phyloP scores from a whole-genome alignment of 1,139 yeast genomes.

The Kodamaea derodonti region DNA sequence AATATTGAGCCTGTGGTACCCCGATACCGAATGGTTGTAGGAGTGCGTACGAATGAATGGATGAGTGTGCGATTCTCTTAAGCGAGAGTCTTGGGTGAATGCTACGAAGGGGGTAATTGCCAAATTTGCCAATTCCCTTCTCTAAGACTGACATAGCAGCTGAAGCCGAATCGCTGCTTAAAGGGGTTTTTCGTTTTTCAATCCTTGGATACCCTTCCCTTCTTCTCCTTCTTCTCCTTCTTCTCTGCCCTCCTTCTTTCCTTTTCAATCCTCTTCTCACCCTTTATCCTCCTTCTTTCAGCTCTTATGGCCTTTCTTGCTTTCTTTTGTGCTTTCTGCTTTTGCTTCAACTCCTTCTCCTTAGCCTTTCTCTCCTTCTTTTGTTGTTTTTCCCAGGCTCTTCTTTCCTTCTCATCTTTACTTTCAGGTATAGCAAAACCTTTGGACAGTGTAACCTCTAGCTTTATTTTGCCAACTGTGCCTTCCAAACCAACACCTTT shows the following conservation, averaged over 20 bases:
- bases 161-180: too few relatives aligned
- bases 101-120: too few relatives aligned
- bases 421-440: not conserved
- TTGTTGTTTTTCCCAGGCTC: not conserved
- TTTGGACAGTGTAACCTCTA: conserved; percentile 8
- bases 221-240: conserved; percentile 9
- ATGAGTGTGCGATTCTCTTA: too few relatives aligned
- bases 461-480: conserved; percentile 49
- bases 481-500: conserved; percentile 83
- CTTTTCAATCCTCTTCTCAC: conserved; percentile 5
- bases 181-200: too few relatives aligned
- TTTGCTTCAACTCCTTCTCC: conserved; percentile 6
- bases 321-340: conserved; percentile 7
- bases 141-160: too few relatives aligned
- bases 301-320: conserved; percentile 10
- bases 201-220: conserved; percentile 5
- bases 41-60: too few relatives aligned
- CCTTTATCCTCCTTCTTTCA: conserved; percentile 10
- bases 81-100: too few relatives aligned
- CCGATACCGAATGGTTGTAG: too few relatives aligned
- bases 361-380: conserved; percentile 8
- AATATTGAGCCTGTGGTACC: too few relatives aligned
- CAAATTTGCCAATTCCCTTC: too few relatives aligned
- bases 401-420: conserved; percentile 5
- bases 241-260: conserved; percentile 7